A percentile compares a stretch with the other conserved stretches of the same genome.
These are phyloP conservation scores for Ganoderma leucocontextum DNA, from an alignment of 1,284 basidiomycete genomes.

Conservation along the genomic window DNA sequence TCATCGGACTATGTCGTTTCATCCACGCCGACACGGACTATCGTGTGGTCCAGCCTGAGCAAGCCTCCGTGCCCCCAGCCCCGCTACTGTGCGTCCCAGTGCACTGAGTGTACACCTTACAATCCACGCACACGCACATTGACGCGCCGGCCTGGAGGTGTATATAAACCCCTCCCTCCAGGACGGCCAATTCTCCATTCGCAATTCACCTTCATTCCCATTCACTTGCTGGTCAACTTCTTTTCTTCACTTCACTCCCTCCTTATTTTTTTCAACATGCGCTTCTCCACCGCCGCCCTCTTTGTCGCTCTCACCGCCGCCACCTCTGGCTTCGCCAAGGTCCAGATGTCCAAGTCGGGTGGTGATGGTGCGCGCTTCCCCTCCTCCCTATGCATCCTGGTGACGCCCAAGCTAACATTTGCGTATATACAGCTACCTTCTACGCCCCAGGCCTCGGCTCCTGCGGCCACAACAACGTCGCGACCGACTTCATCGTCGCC, in stretches of 20 bases:
- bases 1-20: neutral
- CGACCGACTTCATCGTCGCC: constrained; percentile 33
- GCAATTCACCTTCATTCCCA: constrained; percentile 20
- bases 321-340: neutral
- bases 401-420: neutral
- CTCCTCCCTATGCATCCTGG: neutral
- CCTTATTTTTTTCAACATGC: neutral
- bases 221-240: constrained; percentile 1
- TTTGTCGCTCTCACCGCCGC: neutral
- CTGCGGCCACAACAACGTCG: constrained; percentile 32
- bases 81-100: neutral
- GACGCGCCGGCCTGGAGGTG: neutral
- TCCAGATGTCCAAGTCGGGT: neutral
- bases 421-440: constrained; percentile 22
- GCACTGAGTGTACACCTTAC: neutral
- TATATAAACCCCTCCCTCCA: constrained; percentile 14
- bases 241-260: constrained; percentile 5
- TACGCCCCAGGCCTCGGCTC: constrained; percentile 31
- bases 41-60: constrained; percentile 6
- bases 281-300: neutral
- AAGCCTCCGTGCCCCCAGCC: neutral
- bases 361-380: neutral
- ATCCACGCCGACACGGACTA: too few species aligned
- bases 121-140: neutral
- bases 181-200: constrained; percentile 15